A percentile compares a stretch with the other conserved stretches of the same genome.
These are phyloP conservation scores for Mitragyna speciosa DNA, from an alignment of 257 asterid genomes.

Conservation along the genomic window DNA sequence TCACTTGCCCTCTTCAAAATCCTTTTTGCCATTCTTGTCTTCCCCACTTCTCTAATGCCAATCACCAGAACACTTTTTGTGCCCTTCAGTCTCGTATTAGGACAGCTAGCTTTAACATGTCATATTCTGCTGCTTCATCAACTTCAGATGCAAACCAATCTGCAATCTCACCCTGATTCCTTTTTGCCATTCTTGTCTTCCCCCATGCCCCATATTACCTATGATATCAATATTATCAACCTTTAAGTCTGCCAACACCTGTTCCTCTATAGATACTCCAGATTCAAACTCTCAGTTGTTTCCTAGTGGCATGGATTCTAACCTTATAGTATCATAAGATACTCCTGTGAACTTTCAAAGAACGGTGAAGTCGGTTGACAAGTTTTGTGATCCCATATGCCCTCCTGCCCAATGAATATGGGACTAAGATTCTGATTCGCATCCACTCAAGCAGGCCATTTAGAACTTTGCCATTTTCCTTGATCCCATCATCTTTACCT, in stretches of 20 bases:
- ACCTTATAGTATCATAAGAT: too few species aligned
- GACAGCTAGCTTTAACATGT: too few species aligned
- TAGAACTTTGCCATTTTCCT: neutral
- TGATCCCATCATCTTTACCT: neutral
- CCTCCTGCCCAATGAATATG: conserved; percentile 1
- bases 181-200: neutral
- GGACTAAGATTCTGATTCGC: conserved; percentile 14
- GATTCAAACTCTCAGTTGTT: conserved; percentile 1
- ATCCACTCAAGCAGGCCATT: conserved; percentile 17
- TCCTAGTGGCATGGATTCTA: neutral
- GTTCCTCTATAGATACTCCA: conserved; percentile 5
- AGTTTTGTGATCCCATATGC: conserved; percentile 3
- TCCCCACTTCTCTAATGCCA: too few species aligned
- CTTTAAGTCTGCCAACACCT: conserved; percentile 9
- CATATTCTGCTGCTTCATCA: too few species aligned
- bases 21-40: too few species aligned
- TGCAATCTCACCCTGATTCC: too few species aligned
- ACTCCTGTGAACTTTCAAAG: conserved; percentile 3
- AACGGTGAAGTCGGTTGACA: conserved; percentile 8
- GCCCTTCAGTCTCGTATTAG: too few species aligned
- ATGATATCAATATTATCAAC: neutral
- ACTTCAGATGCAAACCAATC: too few species aligned
- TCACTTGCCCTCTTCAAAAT: too few species aligned
- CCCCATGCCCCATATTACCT: too few species aligned
- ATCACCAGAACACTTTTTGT: too few species aligned